Evolutionary conservation across 148 eudicot genomes (phyloP).

Genomic region (Vaccinium myrtillus): DNA sequence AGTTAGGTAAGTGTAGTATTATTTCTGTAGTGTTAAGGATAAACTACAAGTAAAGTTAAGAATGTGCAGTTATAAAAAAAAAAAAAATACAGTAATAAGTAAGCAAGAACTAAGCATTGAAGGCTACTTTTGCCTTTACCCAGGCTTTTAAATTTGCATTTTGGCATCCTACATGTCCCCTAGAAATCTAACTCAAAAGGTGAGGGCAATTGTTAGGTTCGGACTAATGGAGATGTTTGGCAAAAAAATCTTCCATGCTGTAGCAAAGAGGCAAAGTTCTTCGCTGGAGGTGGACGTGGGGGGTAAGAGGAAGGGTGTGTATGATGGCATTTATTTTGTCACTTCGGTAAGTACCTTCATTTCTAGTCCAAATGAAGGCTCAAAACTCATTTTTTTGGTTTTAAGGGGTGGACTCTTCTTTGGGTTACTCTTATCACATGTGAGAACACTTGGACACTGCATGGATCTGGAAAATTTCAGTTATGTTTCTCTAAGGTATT

Average conservation of each 20-base stretch:
- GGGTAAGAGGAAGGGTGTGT: no score
- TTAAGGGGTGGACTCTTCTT: no score
- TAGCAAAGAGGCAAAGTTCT: conserved; percentile 1
- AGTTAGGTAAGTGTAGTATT: neutral
- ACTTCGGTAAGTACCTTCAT: no score
- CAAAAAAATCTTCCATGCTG: neutral
- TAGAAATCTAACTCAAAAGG: neutral
- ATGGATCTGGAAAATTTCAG: no score
- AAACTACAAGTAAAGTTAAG: neutral
- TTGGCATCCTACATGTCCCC: neutral
- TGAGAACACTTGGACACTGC: no score
- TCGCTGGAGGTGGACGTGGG: neutral
- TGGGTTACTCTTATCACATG: no score
- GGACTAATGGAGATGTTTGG: neutral
- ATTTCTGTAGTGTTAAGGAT: neutral
- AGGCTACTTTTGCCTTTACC: neutral
- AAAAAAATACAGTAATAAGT: neutral
- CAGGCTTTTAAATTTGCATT: neutral
- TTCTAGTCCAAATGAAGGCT: no score
- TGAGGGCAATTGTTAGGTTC: neutral
- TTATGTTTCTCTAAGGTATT: no score
- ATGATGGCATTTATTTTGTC: no score
- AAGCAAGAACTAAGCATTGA: neutral
- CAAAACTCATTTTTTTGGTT: no score
- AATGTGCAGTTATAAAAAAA: neutral